These are phyloP conservation scores for Gautieria morchelliformis DNA, from an alignment of 768 basidiomycete species.

Conservation along the genomic window DNA sequence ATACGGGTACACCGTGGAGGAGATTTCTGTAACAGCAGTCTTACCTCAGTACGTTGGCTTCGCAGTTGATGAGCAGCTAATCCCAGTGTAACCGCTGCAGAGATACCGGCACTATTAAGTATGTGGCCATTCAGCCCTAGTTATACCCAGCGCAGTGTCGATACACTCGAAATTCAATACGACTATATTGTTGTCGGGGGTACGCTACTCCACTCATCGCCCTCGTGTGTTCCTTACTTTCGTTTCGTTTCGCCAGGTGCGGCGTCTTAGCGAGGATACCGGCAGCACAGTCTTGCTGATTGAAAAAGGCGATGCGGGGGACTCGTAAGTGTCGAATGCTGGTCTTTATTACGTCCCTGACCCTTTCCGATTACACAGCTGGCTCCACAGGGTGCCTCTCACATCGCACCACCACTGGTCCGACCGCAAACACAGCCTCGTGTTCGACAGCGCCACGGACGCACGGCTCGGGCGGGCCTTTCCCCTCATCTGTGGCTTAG, in stretches of 20 bases:
- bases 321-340: background rate
- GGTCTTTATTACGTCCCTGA: background rate
- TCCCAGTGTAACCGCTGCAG: no score
- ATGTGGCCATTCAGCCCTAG: background rate
- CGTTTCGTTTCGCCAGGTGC: background rate
- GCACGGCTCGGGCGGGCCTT: constrained; percentile 11
- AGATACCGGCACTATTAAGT: background rate
- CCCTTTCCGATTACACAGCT: background rate
- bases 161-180: no score
- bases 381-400: no score
- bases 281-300: constrained; percentile 44
- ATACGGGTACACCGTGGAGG: no score
- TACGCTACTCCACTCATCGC: background rate
- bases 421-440: constrained; percentile 10
- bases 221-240: background rate
- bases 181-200: no score
- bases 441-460: constrained; percentile 8
- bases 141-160: background rate
- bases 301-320: constrained; percentile 52
- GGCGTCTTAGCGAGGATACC: no score
- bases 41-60: no score
- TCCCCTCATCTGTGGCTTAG: constrained; percentile 18
- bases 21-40: no score
- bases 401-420: constrained; percentile 18
- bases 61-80: no score